Base-by-base conservation (phyloP, 2,329 filamentous ascomycete genomes). In the Aspergillus pseudoglaucus region DNA sequence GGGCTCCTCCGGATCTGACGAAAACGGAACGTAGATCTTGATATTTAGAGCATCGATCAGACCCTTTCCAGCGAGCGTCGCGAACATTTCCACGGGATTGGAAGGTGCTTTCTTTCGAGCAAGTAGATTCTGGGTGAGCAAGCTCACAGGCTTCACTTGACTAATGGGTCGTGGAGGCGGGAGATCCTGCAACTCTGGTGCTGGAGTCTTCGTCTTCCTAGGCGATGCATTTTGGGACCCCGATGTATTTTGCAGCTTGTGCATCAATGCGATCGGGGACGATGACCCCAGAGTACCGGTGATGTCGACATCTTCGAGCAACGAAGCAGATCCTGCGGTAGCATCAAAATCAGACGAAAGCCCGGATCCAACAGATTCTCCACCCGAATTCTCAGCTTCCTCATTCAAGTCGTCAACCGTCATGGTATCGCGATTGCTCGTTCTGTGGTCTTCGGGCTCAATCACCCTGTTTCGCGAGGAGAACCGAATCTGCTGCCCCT, bases 101-200 rank as follows among this genome's bases (percentile, higher is more conserved):
- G 74, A 76, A 8, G 77, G 77, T 40, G 75, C 78, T 42, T 75
- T 69, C 50, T 76, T 77, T 51, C 76, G 78, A 6, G 78, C 77
- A 53, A 77, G 78, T 14, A 84, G 65, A 27, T 79, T 77, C 55
- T 77, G 75, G 0, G 80, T 80, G 23, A 84, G 66, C 18, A 80
- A 66, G 61, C 80, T 83, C 39, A 80, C 71, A 6, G 80, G 78
- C 25, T 69, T 63, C 3, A 82, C 59, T 48, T 77, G 76, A 58
- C 80, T 83, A 56, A 84, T 81, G 0, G 81, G 81, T 39, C 81
- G 71, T 27, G 80, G 77, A 3, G 81, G 77, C 10, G 82, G 81
- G 18, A 84, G 65, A 33, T 75, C 77, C 47, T 82, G 78, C 20
- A 84, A 64, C 33, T 75, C 73, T 1, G 78, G 67, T 6, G 73